Evolutionary conservation across 2,329 filamentous ascomycete species (phyloP), one percentile per base, ranked within the genome.

Genomic region (Macrophomina phaseolina): DNA sequence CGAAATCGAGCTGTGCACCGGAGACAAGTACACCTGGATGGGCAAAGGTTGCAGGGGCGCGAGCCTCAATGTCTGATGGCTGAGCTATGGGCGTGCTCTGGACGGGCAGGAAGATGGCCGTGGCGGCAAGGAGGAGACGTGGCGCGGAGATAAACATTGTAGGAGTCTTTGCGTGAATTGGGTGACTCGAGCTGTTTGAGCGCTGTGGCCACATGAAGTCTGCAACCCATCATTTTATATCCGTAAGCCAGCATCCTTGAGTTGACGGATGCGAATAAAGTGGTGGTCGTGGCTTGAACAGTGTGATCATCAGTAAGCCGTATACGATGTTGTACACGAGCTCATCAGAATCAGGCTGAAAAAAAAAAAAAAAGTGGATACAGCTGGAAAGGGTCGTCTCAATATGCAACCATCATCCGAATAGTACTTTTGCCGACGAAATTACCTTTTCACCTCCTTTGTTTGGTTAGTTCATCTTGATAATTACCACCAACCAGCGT

Each of bases 71-170:
- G 6, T 32, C 11, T 6, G 49, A 5, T 9, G 23, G 9, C 4
- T 11, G 49, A 16, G 23, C 2, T 7, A 52, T 4, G 28, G 49
- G 49, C 5, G 46, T 49, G n/a, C n/a, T 28, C n/a, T 11, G 16
- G 6, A 5, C 46, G n/a, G 23, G 46, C 7, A 30, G 46, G 18
- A 49, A 30, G 46, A 74, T 74, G 14, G 74, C 77, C n/a, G 77
- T 76, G 2, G 73, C 77, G 5, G 71, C 75, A 11, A 77, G 79
- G 67, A 75, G 73, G 48, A 70, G 73, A 8, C 58, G 69, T 7
- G 38, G 23, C 5, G n/a, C 23, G 6, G 46, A 49, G 46, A 49
- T 8, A 9, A 28, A 28, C 46, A 49, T 49, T 23, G 46, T 49
- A 18, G 18, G 3, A 28, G 18, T n/a, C 8, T 11, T 4, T 49